phyloP scores from a whole-genome alignment of 352 stramenopile species.

The Phytophthora brassicae region DNA sequence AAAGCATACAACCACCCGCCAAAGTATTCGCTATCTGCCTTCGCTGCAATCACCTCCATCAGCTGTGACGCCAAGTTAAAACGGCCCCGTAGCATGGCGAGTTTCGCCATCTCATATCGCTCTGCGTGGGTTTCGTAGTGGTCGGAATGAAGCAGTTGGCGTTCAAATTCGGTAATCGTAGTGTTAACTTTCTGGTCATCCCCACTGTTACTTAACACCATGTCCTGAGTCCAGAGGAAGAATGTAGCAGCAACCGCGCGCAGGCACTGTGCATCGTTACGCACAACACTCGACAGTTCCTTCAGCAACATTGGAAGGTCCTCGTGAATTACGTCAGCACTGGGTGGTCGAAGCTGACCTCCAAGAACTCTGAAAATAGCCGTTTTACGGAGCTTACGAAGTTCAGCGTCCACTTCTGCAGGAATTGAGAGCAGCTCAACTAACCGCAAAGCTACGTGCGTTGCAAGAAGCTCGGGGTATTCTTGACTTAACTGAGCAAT shows the following conservation, averaged over 20 bases:
- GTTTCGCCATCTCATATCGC: conserved; percentile 49
- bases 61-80: conserved; percentile 32
- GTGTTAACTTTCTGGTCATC: conserved; percentile 2
- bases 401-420: neutral
- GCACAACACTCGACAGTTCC: conserved; percentile 12
- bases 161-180: conserved; percentile 20
- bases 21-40: conserved; percentile 45
- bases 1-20: conserved; percentile 49
- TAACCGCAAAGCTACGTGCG: conserved; percentile 21
- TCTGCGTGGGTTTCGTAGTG: conserved; percentile 36
- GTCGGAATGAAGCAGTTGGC: conserved; percentile 16
- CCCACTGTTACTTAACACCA: neutral
- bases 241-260: conserved; percentile 31
- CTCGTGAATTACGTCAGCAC: conserved; percentile 10
- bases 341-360: conserved; percentile 20
- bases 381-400: conserved; percentile 12
- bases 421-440: conserved; percentile 31
- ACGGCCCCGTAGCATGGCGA: conserved; percentile 41
- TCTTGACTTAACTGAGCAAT: conserved; percentile 28
- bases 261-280: conserved; percentile 23
- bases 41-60: conserved; percentile 24
- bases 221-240: conserved; percentile 36
- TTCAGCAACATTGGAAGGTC: conserved; percentile 28
- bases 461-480: conserved; percentile 12
- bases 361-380: conserved; percentile 28